These are phyloP conservation scores for Coemansia sp. DNA, from an alignment of 192 early-diverging fungal species.

Conservation along the genomic window DNA sequence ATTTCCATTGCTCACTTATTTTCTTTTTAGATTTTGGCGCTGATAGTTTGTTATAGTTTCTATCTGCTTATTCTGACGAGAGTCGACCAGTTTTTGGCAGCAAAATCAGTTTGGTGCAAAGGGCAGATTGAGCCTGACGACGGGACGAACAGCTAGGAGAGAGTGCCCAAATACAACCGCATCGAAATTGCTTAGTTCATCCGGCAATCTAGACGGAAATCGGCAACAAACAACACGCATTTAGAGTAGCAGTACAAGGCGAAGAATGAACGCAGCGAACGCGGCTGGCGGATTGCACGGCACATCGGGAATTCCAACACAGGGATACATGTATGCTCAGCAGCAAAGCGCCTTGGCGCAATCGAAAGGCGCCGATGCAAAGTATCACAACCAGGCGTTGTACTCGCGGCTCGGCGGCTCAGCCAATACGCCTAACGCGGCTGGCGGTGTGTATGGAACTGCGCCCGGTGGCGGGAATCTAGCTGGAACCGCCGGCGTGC, in stretches of 20 bases:
- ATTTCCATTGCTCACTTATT: no score
- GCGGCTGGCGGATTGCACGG: conserved; percentile 10
- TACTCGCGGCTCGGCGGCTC: conserved; percentile 27
- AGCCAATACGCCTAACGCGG: neutral
- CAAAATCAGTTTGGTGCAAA: no score
- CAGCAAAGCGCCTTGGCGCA: conserved; percentile 29
- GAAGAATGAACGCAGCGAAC: conserved; percentile 29
- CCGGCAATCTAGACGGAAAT: neutral
- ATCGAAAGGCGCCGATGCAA: conserved; percentile 19
- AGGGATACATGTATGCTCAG: conserved; percentile 28
- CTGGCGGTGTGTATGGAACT: conserved; percentile 5
- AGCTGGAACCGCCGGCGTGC: neutral
- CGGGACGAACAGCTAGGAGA: neutral
- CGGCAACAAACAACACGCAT: neutral
- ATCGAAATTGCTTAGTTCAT: neutral
- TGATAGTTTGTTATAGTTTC: no score
- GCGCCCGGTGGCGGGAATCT: neutral
- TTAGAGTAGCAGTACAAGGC: neutral
- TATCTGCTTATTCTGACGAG: neutral
- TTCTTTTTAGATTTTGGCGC: no score
- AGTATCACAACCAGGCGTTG: conserved; percentile 39
- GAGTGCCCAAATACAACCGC: no score
- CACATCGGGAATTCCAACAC: conserved; percentile 11
- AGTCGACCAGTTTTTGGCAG: no score
- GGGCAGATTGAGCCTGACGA: no score